These are phyloP conservation scores for Vaccinium macrocarpon DNA, from an alignment of 148 eudicot genomes.

Conservation along the genomic window DNA sequence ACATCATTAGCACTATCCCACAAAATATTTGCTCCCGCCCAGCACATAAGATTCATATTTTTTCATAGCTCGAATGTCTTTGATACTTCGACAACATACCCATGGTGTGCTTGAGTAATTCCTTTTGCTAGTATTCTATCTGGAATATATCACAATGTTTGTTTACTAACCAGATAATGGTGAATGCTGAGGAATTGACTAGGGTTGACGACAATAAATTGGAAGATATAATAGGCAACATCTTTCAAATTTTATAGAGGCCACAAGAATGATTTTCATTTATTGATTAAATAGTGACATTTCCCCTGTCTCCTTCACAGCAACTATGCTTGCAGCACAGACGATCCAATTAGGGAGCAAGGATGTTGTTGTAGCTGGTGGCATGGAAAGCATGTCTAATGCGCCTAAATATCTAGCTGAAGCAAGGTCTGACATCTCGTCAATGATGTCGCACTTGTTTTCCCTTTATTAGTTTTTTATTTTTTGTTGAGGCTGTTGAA, in stretches of 20 bases:
- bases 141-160: not conserved
- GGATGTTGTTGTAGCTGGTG: constrained; percentile 88
- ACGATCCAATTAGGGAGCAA: constrained; percentile 72
- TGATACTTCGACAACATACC: not conserved
- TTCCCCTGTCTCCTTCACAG: constrained; percentile 37
- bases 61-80: not conserved
- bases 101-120: not conserved
- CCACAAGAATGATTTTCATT: not conserved
- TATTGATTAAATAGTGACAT: not conserved
- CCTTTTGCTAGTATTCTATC: not conserved
- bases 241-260: not conserved
- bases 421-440: constrained; percentile 58
- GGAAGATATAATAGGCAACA: not conserved
- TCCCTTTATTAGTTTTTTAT: not conserved
- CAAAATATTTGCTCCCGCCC: not conserved
- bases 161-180: not conserved
- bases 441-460: too few species aligned
- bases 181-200: not conserved
- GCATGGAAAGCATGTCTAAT: constrained; percentile 99
- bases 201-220: not conserved
- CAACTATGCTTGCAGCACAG: constrained; percentile 92
- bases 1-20: not conserved
- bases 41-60: not conserved
- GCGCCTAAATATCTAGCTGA: constrained; percentile 80
- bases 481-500: not conserved